Evolutionary conservation across 192 early-diverging fungal species (phyloP), one percentile per base, ranked within the genome.

Genomic region (Mortierella claussenii): DNA sequence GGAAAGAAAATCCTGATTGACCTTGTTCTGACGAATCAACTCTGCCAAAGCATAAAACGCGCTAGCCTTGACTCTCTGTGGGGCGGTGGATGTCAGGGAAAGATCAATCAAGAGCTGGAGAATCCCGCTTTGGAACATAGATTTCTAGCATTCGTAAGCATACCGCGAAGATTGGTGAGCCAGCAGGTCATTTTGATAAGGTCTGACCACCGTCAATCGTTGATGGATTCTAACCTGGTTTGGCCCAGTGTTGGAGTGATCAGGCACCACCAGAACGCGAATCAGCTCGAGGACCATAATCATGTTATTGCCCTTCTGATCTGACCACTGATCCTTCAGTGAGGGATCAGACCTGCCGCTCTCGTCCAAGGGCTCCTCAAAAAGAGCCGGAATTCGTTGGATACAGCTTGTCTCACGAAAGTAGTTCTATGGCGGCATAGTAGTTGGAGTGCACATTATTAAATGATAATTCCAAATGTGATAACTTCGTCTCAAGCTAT

Each of bases 351-450:
- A 60, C 67, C 63, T 50, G 55, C 71, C 46, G 60, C 55, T 43
- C 11, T 85, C 81, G 55, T 86, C 79, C 23, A 84, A n/a, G 24
- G 67, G 26, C 48, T 75, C 69, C 40, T 68, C 60, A 55, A 97
- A 85, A 36, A 98, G 65, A 6, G 87, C 83, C 2, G 95, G 95
- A 31, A 99, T 91, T 26, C 89, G 87, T 60, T 96, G 91, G 46
- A 98, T 95, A 60, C 95, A 95, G 48, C 93, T 95, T 26, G 92
- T 95, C 81, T 99, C 98, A 43, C 98, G 91, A 80, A 99, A 99
- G 71, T 96, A 90, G 66, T 97, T 97, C 91, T 89, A 71, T 10
- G 31, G 24, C n/a, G n/a, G n/a, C n/a, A n/a, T n/a, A n/a, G n/a
- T n/a, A n/a, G n/a, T n/a, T n/a, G n/a, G n/a, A n/a, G n/a, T n/a